These are phyloP conservation scores for Delphinella strobiligena DNA, from an alignment of 2,329 filamentous ascomycete genomes.

Conservation along the genomic window DNA sequence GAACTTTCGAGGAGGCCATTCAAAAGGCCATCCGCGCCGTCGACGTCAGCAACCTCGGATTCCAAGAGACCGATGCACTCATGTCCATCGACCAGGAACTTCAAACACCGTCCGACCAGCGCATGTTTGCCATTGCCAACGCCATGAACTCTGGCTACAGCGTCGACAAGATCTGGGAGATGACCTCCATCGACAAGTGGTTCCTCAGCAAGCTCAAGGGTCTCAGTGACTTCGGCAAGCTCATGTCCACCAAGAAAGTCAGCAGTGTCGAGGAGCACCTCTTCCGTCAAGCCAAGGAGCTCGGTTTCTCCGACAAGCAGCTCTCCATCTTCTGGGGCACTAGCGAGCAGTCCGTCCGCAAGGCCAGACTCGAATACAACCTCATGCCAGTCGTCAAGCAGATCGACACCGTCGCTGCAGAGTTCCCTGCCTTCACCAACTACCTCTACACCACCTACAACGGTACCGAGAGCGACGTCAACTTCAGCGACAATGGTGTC, in stretches of 20 bases:
- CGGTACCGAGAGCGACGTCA: slow-evolving; percentile 70
- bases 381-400: slow-evolving; percentile 91
- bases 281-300: slow-evolving; percentile 75
- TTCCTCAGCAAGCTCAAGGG: slow-evolving; percentile 88
- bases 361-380: slow-evolving; percentile 70
- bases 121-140: slow-evolving; percentile 93
- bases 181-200: slow-evolving; percentile 99
- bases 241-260: slow-evolving; percentile 59
- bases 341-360: slow-evolving; percentile 81
- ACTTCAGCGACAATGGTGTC: slow-evolving; percentile 78
- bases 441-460: slow-evolving; percentile 97
- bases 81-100: slow-evolving; percentile 96
- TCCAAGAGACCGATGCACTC: slow-evolving; percentile 75
- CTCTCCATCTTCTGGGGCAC: slow-evolving; percentile 89
- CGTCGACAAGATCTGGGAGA: slow-evolving; percentile 94
- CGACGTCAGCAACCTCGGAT: slow-evolving; percentile 90
- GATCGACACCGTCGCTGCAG: slow-evolving; percentile 94
- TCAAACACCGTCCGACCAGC: slow-evolving; percentile 93
- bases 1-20: slow-evolving; percentile 95
- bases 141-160: slow-evolving; percentile 91
- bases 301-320: slow-evolving; percentile 90
- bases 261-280: slow-evolving; percentile 52
- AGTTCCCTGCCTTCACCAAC: slow-evolving; percentile 90
- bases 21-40: slow-evolving; percentile 95
- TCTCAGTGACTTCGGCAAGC: slow-evolving; percentile 76